A percentile compares a stretch with the other conserved stretches of the same genome.
These are phyloP conservation scores for Sugiyamaella neomexicana DNA, from an alignment of 1,139 yeast species.

Conservation along the genomic window DNA sequence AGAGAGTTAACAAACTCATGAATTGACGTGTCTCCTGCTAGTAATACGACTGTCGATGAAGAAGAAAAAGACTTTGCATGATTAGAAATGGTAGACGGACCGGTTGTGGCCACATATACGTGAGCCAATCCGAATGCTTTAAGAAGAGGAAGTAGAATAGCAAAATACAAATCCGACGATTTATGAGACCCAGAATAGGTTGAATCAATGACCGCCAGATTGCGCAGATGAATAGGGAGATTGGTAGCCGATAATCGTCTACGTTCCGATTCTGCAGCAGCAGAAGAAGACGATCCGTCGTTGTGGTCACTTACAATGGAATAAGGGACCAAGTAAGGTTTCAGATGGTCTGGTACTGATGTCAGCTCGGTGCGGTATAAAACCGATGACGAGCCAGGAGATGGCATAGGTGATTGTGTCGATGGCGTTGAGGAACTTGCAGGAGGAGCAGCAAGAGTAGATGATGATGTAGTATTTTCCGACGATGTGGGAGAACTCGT, in stretches of 20 bases:
- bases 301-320: conserved; percentile 1
- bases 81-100: conserved; percentile 35
- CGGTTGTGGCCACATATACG: conserved; percentile 41
- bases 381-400: conserved; percentile 15
- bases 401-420: conserved; percentile 9
- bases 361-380: conserved; percentile 14
- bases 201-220: conserved; percentile 41
- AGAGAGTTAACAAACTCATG: conserved; percentile 70
- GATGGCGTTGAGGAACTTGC: neutral
- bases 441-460: neutral
- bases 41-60: conserved; percentile 52
- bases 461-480: neutral
- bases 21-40: conserved; percentile 87
- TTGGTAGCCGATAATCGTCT: conserved; percentile 11
- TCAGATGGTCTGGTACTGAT: conserved; percentile 14
- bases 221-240: conserved; percentile 32
- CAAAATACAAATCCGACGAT: conserved; percentile 35
- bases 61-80: conserved; percentile 38
- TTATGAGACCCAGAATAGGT: conserved; percentile 35
- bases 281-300: neutral
- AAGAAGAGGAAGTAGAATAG: conserved; percentile 38
- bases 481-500: neutral
- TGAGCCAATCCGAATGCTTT: conserved; percentile 38
- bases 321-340: conserved; percentile 15
- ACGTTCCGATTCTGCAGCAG: conserved; percentile 5